These are phyloP conservation scores for Aphanomyces astaci DNA, from an alignment of 352 stramenopile species.

Conservation along the genomic window DNA sequence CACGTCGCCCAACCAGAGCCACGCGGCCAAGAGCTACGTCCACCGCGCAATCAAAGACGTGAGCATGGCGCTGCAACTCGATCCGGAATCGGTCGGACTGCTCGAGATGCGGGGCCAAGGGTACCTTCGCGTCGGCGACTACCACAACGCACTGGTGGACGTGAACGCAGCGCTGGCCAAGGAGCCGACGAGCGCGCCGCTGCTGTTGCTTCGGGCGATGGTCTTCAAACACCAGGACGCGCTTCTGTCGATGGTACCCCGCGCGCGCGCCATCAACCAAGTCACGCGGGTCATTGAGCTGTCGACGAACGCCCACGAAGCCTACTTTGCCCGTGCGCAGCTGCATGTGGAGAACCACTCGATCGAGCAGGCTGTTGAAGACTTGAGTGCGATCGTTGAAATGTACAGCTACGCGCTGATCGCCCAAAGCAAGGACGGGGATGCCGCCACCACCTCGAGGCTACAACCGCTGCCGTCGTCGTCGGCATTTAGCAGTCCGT, in stretches of 20 bases:
- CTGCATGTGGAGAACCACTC: neutral
- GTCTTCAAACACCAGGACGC: constrained; percentile 5
- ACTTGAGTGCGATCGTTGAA: neutral
- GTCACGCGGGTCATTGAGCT: neutral
- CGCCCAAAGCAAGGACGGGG: neutral
- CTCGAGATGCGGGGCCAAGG: constrained; percentile 43
- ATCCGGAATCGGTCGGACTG: constrained; percentile 38
- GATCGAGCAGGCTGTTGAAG: neutral
- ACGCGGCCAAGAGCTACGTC: constrained; percentile 32
- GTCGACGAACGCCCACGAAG: constrained; percentile 4
- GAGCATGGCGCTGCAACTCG: constrained; percentile 37
- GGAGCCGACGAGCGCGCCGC: neutral
- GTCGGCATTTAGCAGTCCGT: neutral
- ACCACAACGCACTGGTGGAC: constrained; percentile 36
- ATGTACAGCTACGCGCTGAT: constrained; percentile 1
- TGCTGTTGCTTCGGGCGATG: constrained; percentile 1
- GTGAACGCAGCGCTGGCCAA: neutral
- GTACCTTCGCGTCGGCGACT: constrained; percentile 36
- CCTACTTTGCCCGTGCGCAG: neutral
- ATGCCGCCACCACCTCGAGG: no score
- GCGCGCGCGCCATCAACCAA: neutral
- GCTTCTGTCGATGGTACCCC: neutral
- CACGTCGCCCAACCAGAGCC: constrained; percentile 30
- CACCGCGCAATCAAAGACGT: constrained; percentile 59
- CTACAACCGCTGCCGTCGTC: no score